A percentile compares a stretch with the other conserved stretches of the same genome.
Conservation (phyloP, 305 asterid species). For the Fraxinus sp. region DNA sequence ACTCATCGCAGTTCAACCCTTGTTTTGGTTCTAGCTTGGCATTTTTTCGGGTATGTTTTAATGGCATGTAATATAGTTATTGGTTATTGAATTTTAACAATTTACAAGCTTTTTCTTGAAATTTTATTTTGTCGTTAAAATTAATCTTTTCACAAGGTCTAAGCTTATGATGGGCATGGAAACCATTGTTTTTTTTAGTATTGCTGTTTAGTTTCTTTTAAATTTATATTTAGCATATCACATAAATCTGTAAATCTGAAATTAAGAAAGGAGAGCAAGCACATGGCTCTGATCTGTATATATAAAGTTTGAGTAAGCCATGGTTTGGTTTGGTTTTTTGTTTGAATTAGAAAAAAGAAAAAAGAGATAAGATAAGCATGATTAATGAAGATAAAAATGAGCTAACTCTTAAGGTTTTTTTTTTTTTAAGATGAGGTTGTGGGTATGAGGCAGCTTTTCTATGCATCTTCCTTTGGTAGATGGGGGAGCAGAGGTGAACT, state of each 20-base stretch:
- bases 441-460: neutral
- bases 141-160: constrained; percentile 7
- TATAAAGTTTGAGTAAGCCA: neutral
- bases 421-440: neutral
- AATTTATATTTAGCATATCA: neutral
- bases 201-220: neutral
- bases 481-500: neutral
- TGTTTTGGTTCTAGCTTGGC: constrained; percentile 24
- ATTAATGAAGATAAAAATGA: neutral
- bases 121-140: neutral
- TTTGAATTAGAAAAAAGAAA: neutral
- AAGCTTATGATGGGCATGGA: constrained; percentile 6
- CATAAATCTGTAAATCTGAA: neutral
- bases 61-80: neutral
- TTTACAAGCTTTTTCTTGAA: neutral
- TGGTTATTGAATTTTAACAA: neutral
- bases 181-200: neutral
- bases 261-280: neutral
- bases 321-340: neutral
- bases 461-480: neutral
- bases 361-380: neutral
- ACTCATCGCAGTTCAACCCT: constrained; percentile 21
- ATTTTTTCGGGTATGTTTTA: constrained; percentile 27
- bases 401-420: neutral
- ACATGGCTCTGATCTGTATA: neutral